A percentile compares a stretch with the other conserved stretches of the same genome.
Evolutionary conservation across 495 filamentous ascomycete genomes (phyloP).

Genomic region (Penicillium diatomitis): DNA sequence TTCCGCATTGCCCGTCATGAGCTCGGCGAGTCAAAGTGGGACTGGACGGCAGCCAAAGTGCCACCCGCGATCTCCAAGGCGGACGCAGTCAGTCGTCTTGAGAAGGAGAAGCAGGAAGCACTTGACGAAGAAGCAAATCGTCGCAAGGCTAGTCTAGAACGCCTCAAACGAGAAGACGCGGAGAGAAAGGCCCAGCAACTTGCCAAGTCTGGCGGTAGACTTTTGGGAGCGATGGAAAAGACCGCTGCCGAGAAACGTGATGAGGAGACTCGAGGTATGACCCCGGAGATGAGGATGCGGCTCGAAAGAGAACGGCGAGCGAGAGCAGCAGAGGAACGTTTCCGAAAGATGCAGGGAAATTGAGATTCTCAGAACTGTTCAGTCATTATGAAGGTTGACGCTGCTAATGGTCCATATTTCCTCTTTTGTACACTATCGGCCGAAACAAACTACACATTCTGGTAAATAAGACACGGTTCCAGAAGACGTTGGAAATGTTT

Average conservation of each 20-base stretch:
- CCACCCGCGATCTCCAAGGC: constrained; percentile 57
- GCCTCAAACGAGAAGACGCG: constrained; percentile 58
- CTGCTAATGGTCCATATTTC: too few relatives aligned
- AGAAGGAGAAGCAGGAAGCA: constrained; percentile 49
- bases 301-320: constrained; percentile 76
- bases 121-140: constrained; percentile 49
- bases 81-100: constrained; percentile 57
- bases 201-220: constrained; percentile 34
- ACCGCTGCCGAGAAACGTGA: constrained; percentile 66
- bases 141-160: constrained; percentile 52
- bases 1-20: constrained; percentile 82
- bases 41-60: constrained; percentile 69
- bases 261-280: constrained; percentile 76
- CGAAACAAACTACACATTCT: too few relatives aligned
- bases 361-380: constrained; percentile 2
- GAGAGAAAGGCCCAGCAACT: constrained; percentile 35
- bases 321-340: constrained; percentile 78
- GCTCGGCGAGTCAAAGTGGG: constrained; percentile 66
- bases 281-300: constrained; percentile 69
- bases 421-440: too few relatives aligned
- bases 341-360: constrained; percentile 49
- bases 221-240: constrained; percentile 48
- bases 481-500: too few relatives aligned
- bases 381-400: neutral
- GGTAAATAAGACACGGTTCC: too few relatives aligned